A percentile compares a stretch with the other conserved stretches of the same genome.
Evolutionary conservation across 371 early-diverging fungal genomes (phyloP).

Genomic region (Mycotypha africana): DNA sequence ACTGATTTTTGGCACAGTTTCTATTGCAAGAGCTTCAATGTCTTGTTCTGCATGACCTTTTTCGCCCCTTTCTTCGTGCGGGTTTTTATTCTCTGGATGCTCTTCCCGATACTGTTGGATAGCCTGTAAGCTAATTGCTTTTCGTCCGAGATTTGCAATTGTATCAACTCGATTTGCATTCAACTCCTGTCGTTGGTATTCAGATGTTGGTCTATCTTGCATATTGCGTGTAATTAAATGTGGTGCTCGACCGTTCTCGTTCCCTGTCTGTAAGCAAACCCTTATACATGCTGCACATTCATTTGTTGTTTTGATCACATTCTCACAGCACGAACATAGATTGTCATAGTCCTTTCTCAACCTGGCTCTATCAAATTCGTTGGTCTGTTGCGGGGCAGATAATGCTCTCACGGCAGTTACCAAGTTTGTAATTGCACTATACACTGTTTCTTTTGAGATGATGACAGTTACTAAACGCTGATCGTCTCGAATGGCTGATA

Average conservation of each 20-base stretch:
- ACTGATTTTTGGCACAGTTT: not conserved
- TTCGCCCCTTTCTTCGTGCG: not conserved
- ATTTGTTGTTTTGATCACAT: constrained; percentile 27
- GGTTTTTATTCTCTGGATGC: not conserved
- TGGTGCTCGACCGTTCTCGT: too few relatives aligned
- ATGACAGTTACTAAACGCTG: constrained; percentile 35
- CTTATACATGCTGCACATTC: constrained; percentile 30
- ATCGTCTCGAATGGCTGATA: constrained; percentile 34
- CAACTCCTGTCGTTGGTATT: too few relatives aligned
- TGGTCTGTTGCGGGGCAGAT: constrained; percentile 14
- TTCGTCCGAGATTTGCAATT: constrained; percentile 33
- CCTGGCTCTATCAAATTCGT: not conserved
- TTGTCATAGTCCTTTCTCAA: constrained; percentile 19
- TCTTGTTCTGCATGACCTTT: not conserved
- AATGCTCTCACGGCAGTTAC: constrained; percentile 40
- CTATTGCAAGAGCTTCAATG: constrained; percentile 1
- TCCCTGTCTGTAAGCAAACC: constrained; percentile 10
- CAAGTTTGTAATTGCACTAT: constrained; percentile 42
- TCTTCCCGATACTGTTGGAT: constrained; percentile 26
- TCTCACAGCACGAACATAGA: constrained; percentile 26
- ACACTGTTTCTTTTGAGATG: constrained; percentile 40
- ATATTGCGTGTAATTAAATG: too few relatives aligned
- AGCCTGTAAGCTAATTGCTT: constrained; percentile 29
- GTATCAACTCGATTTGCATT: too few relatives aligned
- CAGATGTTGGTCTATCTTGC: too few relatives aligned